Conservation (phyloP, 192 early-diverging fungal genomes). For the Radiomyces spectabilis region DNA sequence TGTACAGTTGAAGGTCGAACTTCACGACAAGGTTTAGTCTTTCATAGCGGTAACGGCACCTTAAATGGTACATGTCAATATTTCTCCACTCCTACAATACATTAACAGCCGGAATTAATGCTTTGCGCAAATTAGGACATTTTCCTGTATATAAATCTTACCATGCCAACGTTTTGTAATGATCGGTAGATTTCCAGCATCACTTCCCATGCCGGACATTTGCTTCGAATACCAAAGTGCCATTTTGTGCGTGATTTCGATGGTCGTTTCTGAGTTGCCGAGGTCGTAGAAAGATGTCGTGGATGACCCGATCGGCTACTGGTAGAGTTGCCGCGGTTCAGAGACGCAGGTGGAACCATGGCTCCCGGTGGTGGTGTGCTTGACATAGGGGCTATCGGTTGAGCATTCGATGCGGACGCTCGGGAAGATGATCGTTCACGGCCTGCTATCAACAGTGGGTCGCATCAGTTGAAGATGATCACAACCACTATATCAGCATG, state of each 20-base stretch:
- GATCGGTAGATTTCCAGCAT: conserved; percentile 97
- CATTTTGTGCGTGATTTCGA: conserved; percentile 68
- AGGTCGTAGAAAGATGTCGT: conserved; percentile 12
- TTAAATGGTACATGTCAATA: conserved; percentile 81
- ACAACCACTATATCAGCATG: too few species aligned
- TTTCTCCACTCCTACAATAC: conserved; percentile 84
- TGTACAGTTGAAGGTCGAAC: conserved; percentile 92
- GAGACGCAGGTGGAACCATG: conserved; percentile 16
- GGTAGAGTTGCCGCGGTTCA: conserved; percentile 11
- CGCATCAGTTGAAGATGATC: too few species aligned
- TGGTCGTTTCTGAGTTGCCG: conserved; percentile 13
- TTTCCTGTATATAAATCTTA: conserved; percentile 26
- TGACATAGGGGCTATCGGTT: conserved; percentile 10
- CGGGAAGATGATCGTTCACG: neutral
- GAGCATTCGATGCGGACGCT: neutral
- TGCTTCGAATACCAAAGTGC: conserved; percentile 97
- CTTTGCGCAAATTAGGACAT: too few species aligned
- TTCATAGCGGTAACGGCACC: conserved; percentile 58
- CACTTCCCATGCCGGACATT: conserved; percentile 85
- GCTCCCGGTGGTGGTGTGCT: conserved; percentile 22
- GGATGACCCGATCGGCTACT: neutral
- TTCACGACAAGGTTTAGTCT: conserved; percentile 55
- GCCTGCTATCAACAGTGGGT: neutral
- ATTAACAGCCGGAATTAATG: too few species aligned
- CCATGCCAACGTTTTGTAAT: conserved; percentile 82